A percentile compares a stretch with the other conserved stretches of the same genome.
Conservation (phyloP, 2,329 filamentous ascomycete species). For the Seiridium cupressi region DNA sequence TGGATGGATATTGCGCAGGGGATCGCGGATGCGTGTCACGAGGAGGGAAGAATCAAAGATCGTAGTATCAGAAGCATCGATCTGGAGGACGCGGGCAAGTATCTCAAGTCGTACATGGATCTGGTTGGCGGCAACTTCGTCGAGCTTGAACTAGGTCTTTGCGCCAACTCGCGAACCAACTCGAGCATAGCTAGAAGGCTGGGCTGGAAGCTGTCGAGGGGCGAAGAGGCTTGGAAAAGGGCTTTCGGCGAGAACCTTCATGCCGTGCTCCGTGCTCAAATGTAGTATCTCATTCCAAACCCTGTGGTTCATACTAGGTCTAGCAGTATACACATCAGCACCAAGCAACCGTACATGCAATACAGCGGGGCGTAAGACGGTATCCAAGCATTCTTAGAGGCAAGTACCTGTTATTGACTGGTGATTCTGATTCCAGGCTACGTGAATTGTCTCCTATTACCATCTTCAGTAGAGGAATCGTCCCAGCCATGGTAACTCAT, state of each 20-base stretch:
- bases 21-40: constrained; percentile 30
- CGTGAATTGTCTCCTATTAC: too few species aligned
- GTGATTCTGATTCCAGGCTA: too few species aligned
- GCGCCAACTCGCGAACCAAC: constrained; percentile 22
- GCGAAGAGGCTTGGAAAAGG: constrained; percentile 14
- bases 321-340: too few species aligned
- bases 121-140: constrained; percentile 19
- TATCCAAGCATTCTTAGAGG: too few species aligned
- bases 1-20: constrained; percentile 36
- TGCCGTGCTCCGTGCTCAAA: neutral
- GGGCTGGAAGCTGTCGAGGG: constrained; percentile 31
- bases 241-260: neutral
- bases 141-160: constrained; percentile 30
- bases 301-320: too few species aligned
- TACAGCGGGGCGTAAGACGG: too few species aligned
- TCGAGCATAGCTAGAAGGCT: constrained; percentile 22
- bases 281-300: too few species aligned
- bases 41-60: constrained; percentile 27
- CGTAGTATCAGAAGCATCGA: constrained; percentile 21
- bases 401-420: too few species aligned
- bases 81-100: constrained; percentile 20
- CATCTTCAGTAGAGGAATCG: too few species aligned
- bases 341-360: too few species aligned
- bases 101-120: constrained; percentile 18
- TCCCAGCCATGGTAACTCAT: too few species aligned